Conservation (phyloP, 176 grass and related monocot genomes). For the Urochloa ruziziensis region DNA sequence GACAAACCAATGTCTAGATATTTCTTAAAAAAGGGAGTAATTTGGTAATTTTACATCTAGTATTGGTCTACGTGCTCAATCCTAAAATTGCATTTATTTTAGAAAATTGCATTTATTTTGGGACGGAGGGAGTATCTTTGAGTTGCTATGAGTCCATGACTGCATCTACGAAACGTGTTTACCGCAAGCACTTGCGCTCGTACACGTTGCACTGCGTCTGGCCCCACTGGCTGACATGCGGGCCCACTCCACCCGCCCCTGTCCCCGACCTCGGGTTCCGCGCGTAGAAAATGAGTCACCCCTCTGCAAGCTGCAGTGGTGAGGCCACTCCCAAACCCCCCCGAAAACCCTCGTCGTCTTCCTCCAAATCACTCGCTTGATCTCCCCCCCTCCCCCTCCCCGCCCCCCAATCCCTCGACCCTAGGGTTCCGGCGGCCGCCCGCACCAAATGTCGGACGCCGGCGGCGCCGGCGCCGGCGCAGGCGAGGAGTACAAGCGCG, state of each 20-base stretch:
- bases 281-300: background rate
- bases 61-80: too few relatives aligned
- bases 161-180: too few relatives aligned
- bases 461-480: conserved; percentile 6
- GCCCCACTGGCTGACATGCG: background rate
- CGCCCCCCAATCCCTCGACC: background rate
- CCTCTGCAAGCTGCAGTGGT: background rate
- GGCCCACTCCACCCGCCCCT: background rate
- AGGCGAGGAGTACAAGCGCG: conserved; percentile 63
- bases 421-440: conserved; percentile 40
- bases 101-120: too few relatives aligned
- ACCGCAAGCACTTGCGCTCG: background rate
- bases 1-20: too few relatives aligned
- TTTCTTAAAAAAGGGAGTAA: too few relatives aligned
- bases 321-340: background rate
- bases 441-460: conserved; percentile 29
- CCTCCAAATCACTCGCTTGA: conserved; percentile 20
- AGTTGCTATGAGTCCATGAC: too few relatives aligned
- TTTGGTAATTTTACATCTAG: too few relatives aligned
- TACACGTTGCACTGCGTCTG: background rate
- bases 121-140: too few relatives aligned
- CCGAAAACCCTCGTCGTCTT: conserved; percentile 42
- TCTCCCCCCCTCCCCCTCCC: background rate
- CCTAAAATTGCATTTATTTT: too few relatives aligned
- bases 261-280: conserved; percentile 23